Evolutionary conservation across 257 asterid genomes (phyloP).

Genomic region (Scutellaria galericulata): DNA sequence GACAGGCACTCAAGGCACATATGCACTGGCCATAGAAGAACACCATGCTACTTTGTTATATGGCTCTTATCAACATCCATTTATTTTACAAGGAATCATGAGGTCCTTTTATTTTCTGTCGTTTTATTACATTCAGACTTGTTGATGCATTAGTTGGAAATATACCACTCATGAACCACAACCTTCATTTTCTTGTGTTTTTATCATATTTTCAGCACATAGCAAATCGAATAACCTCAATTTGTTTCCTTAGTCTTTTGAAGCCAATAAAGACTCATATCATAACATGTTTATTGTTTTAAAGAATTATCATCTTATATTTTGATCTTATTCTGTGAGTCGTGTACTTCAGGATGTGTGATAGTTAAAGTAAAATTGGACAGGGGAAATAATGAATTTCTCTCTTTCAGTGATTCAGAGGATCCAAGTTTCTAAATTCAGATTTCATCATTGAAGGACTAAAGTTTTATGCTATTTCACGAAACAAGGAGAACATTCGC

Average conservation of each 20-base stretch:
- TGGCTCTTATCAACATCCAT: neutral
- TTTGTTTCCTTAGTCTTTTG: neutral
- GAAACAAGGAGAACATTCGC: neutral
- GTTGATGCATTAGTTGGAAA: neutral
- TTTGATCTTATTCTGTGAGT: no score
- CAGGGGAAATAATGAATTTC: slow-evolving; percentile 1
- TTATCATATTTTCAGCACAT: neutral
- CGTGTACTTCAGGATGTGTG: slow-evolving; percentile 23
- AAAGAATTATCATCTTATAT: no score
- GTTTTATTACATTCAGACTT: neutral
- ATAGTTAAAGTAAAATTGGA: slow-evolving; percentile 14
- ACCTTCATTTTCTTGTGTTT: neutral
- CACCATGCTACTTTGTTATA: neutral
- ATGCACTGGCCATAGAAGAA: neutral
- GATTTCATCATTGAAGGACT: slow-evolving; percentile 36
- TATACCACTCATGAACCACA: neutral
- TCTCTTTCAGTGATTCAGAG: neutral
- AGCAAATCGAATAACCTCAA: neutral
- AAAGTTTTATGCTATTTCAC: slow-evolving; percentile 14
- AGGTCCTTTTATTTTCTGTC: neutral
- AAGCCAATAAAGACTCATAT: neutral
- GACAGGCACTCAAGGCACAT: slow-evolving; percentile 29
- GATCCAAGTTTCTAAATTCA: slow-evolving; percentile 22
- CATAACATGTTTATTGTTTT: neutral
- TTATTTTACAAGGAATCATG: neutral